phyloP scores from a whole-genome alignment of 2,329 filamentous ascomycete genomes.

The Aspergillus hiratsukae region DNA sequence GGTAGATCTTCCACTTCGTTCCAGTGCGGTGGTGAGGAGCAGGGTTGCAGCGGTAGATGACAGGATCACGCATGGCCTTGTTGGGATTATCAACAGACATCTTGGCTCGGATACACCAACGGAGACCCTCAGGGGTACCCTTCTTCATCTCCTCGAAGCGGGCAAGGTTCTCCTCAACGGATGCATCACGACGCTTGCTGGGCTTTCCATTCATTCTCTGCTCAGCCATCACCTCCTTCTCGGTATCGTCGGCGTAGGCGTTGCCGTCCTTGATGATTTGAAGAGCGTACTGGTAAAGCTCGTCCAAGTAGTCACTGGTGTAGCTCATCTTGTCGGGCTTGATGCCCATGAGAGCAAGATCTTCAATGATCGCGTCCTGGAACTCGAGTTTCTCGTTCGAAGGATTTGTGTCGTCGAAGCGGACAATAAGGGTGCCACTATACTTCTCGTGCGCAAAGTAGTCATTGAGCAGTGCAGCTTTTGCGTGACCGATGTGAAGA shows the following conservation, averaged over 20 bases:
- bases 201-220: conserved; percentile 81
- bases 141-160: conserved; percentile 93
- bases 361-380: conserved; percentile 88
- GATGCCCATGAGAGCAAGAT: conserved; percentile 86
- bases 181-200: conserved; percentile 72
- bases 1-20: conserved; percentile 62
- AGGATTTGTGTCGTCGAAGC: conserved; percentile 97
- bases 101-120: conserved; percentile 92
- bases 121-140: conserved; percentile 70
- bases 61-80: conserved; percentile 92
- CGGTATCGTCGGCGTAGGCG: conserved; percentile 92
- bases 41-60: conserved; percentile 92
- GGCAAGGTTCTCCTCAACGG: conserved; percentile 76
- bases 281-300: conserved; percentile 80
- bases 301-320: conserved; percentile 93
- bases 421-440: conserved; percentile 82
- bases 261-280: conserved; percentile 80
- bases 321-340: conserved; percentile 81
- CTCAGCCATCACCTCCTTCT: conserved; percentile 79
- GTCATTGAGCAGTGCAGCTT: conserved; percentile 88
- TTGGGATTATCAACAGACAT: conserved; percentile 89
- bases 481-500: conserved; percentile 92
- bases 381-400: conserved; percentile 96
- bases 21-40: conserved; percentile 60
- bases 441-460: conserved; percentile 95